Base-by-base conservation (phyloP, 1,284 basidiomycete species). In the Xerocomus minutiporus region DNA sequence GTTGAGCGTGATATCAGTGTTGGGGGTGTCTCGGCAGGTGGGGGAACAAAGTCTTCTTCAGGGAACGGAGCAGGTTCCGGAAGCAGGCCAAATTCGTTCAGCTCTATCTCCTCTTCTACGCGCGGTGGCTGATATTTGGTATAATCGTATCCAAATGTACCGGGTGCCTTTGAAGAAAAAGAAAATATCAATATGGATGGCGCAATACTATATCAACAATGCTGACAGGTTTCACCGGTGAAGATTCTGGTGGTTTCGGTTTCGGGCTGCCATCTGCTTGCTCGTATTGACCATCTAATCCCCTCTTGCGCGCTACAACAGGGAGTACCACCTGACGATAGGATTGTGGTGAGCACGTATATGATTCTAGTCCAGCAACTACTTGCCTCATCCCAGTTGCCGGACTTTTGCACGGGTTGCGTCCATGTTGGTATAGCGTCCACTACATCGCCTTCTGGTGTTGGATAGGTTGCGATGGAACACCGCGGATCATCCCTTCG, bases 251-350 rank as follows among this genome's bases (percentile, higher is more conserved):
- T 62, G 20, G 20, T 20, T 71, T 80, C 38, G 78, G 75, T 59
- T 78, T 75, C 28, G 82, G 77, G 59, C 77, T 83, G 11, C 84
- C 85, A 63, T 82, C 79, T 15, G 78, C 84, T 50, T 78, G 75
- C 57, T 83, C 77, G 60, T 85, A 88, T 56, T 84, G 77, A 39
- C 76, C 80, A 51, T 86, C 81, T 42, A 91, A 65, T 9, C 89
- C 90, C 62, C 85, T 85, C 73, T 92, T 91, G 56, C 88, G 79
- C 15, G 91, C 91, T 5, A 94, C 87, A 4, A 86, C 88, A 9
- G 84, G 84, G 9, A 87, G 68, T 2, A 86, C 80, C 25, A 86
- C 80, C 80, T 53, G 29, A 44, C 26, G 29, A 40, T 28, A 29
- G 50, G 26, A n/a, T 51, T 31, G 31, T 32, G 57, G 49, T 55